Conservation (phyloP, 2,329 filamentous ascomycete genomes). For the Penicillium vulpinum region DNA sequence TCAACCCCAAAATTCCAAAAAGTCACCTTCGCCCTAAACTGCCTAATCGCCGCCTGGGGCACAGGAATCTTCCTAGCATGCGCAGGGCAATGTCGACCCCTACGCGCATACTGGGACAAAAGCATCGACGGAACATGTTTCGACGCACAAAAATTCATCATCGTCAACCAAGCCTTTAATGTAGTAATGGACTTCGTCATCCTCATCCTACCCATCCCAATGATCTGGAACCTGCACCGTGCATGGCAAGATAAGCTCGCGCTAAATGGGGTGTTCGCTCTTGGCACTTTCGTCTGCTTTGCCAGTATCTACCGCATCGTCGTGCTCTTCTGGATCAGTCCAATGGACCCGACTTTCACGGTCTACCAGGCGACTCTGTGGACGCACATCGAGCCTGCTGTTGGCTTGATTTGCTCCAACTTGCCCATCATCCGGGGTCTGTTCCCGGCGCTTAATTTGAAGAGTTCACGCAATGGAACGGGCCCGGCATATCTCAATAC, state of each 20-base stretch:
- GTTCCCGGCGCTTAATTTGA: slow-evolving; percentile 30
- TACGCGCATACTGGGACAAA: slow-evolving; percentile 34
- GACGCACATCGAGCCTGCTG: slow-evolving; percentile 38
- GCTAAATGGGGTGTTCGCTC: slow-evolving; percentile 34
- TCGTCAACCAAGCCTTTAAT: slow-evolving; percentile 38
- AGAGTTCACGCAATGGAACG: slow-evolving; percentile 22
- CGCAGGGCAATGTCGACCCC: slow-evolving; percentile 33
- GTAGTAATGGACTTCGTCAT: slow-evolving; percentile 37
- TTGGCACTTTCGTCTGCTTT: slow-evolving; percentile 38
- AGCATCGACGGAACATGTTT: slow-evolving; percentile 30
- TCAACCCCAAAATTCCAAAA: slow-evolving; percentile 31
- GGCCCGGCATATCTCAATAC: slow-evolving; percentile 30
- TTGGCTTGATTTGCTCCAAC: slow-evolving; percentile 38
- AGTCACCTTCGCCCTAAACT: slow-evolving; percentile 28
- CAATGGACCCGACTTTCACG: slow-evolving; percentile 33
- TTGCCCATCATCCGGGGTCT: slow-evolving; percentile 38
- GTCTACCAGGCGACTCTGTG: slow-evolving; percentile 37
- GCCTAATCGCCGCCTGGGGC: slow-evolving; percentile 32
- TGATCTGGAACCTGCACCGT: slow-evolving; percentile 37
- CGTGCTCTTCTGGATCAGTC: slow-evolving; percentile 35
- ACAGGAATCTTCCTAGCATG: slow-evolving; percentile 34
- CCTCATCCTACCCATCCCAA: slow-evolving; percentile 32
- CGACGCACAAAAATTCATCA: slow-evolving; percentile 30
- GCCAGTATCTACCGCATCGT: slow-evolving; percentile 40
- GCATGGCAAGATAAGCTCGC: slow-evolving; percentile 39